phyloP scores from a whole-genome alignment of 2,329 filamentous ascomycete genomes.

The Diaporthe citrichinensis region DNA sequence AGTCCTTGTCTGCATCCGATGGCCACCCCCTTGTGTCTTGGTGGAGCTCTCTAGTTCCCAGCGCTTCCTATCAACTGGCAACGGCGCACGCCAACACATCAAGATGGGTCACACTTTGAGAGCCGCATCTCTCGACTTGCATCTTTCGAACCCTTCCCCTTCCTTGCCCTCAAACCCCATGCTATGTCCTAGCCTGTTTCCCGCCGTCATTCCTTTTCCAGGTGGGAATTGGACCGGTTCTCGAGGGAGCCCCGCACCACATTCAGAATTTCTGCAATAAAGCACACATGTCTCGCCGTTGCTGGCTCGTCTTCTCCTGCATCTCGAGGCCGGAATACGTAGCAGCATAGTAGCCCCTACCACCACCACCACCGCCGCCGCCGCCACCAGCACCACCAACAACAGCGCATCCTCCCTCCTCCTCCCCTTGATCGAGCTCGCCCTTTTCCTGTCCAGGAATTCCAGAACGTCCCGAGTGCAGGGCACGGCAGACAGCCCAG shows the following conservation, averaged over 20 bases:
- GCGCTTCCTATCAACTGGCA: constrained; percentile 82
- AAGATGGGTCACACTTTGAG: constrained; percentile 77
- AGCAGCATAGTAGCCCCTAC: constrained; percentile 55
- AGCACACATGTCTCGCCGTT: constrained; percentile 74
- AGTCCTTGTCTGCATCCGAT: constrained; percentile 42
- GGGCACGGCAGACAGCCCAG: constrained; percentile 31
- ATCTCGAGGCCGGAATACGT: constrained; percentile 63
- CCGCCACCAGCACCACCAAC: constrained; percentile 50
- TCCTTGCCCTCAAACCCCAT: constrained; percentile 45
- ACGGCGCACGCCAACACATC: constrained; percentile 92
- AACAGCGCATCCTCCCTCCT: constrained; percentile 48
- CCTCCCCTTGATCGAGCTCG: constrained; percentile 38
- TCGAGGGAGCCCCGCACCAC: constrained; percentile 61
- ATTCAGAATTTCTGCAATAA: constrained; percentile 71
- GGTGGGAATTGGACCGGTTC: constrained; percentile 45
- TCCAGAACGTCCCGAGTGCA: constrained; percentile 5
- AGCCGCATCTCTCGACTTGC: constrained; percentile 75
- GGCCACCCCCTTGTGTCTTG: constrained; percentile 62
- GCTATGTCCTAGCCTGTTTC: constrained; percentile 51
- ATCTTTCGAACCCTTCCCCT: constrained; percentile 64
- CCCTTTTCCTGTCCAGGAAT: constrained; percentile 42
- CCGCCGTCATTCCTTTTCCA: constrained; percentile 52
- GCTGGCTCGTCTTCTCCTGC: constrained; percentile 66
- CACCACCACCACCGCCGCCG: constrained; percentile 57
- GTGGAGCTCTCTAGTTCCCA: constrained; percentile 75